phyloP scores from a whole-genome alignment of 169 alveolate species.

The Plasmodium relictum region DNA sequence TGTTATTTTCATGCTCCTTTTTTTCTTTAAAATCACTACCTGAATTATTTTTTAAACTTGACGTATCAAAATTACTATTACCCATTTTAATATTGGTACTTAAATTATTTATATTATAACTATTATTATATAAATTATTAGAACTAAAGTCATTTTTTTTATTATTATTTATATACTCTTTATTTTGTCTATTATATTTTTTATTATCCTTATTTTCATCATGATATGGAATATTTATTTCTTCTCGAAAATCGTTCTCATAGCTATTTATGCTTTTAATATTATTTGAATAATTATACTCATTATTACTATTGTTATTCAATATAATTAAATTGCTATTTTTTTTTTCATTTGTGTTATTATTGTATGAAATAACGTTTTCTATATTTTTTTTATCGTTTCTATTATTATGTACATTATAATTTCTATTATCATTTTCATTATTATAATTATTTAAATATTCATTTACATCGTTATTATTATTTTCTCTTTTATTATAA shows the following conservation, averaged over 20 bases:
- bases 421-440: neutral
- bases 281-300: neutral
- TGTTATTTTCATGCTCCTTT: conserved; percentile 27
- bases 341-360: neutral
- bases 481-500: neutral
- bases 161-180: neutral
- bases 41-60: conserved; percentile 14
- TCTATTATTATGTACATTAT: neutral
- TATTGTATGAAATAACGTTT: neutral
- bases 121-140: conserved; percentile 4
- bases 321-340: neutral
- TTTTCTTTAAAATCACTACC: conserved; percentile 26
- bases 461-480: neutral
- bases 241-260: neutral
- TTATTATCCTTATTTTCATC: conserved; percentile 4
- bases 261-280: neutral
- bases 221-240: neutral
- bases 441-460: conserved; percentile 3
- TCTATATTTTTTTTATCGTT: neutral
- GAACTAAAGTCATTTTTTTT: neutral
- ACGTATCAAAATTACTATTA: conserved; percentile 37
- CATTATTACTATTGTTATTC: neutral
- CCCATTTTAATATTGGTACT: conserved; percentile 72
- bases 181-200: neutral
- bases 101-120: conserved; percentile 54